A percentile compares a stretch with the other conserved stretches of the same genome.
Conservation (phyloP, 2,329 filamentous ascomycete genomes). For the Cordyceps fumosorosea region DNA sequence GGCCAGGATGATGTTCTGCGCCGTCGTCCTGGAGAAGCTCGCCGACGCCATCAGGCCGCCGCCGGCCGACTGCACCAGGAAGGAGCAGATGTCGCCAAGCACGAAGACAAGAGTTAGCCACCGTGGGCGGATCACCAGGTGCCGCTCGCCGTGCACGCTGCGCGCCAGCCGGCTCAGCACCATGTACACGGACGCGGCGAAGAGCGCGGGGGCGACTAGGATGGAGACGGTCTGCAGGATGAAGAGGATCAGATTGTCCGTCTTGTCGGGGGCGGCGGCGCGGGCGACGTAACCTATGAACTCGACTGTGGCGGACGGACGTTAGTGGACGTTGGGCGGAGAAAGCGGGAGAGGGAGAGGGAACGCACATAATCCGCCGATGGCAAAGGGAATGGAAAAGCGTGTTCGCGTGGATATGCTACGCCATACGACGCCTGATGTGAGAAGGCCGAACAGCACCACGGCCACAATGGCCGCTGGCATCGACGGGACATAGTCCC, state of each 20-base stretch:
- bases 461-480: conserved; percentile 39
- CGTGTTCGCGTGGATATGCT: conserved; percentile 38
- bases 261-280: conserved; percentile 23
- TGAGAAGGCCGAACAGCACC: conserved; percentile 37
- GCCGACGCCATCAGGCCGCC: conserved; percentile 28
- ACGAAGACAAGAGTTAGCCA: conserved; percentile 52
- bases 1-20: conserved; percentile 47
- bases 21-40: conserved; percentile 25
- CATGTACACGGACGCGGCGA: conserved; percentile 47
- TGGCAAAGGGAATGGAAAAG: conserved; percentile 43
- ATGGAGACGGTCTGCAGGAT: conserved; percentile 37
- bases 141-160: conserved; percentile 28
- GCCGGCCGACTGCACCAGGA: conserved; percentile 43
- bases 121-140: conserved; percentile 26
- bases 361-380: conserved; percentile 42
- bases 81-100: conserved; percentile 44
- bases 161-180: conserved; percentile 37
- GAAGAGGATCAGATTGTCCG: conserved; percentile 29
- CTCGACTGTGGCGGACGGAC: conserved; percentile 29
- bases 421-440: conserved; percentile 36
- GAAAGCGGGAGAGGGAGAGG: not conserved
- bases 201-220: conserved; percentile 41
- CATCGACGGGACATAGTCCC: conserved; percentile 34
- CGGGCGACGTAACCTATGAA: conserved; percentile 35
- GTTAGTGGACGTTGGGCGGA: not conserved